A percentile compares a stretch with the other conserved stretches of the same genome.
phyloP scores from a whole-genome alignment of 768 basidiomycete species.

The Lactifluus pinguis region DNA sequence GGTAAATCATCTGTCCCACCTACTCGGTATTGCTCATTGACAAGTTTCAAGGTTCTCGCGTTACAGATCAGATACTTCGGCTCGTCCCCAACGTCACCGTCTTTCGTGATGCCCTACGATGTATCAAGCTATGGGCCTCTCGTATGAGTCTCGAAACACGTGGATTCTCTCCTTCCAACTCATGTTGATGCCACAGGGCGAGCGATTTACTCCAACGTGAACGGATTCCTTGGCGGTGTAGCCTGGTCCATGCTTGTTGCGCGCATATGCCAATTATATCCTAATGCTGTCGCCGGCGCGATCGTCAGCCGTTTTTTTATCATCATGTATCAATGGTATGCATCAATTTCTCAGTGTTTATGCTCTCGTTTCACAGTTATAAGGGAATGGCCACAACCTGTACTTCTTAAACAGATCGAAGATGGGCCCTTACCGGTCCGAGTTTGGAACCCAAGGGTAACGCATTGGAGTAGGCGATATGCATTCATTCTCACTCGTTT shows the following conservation, averaged over 20 bases:
- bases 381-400: slow-evolving; percentile 98
- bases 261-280: slow-evolving; percentile 97
- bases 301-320: slow-evolving; percentile 98
- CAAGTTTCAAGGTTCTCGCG: slow-evolving; percentile 65
- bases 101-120: slow-evolving; percentile 89
- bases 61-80: slow-evolving; percentile 91
- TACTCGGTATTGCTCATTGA: slow-evolving; percentile 1
- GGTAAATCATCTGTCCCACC: slow-evolving; percentile 36
- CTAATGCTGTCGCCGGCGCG: slow-evolving; percentile 86
- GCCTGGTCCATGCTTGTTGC: slow-evolving; percentile 99
- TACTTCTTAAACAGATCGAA: slow-evolving; percentile 94
- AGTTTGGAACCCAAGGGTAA: slow-evolving; percentile 96
- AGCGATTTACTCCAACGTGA: slow-evolving; percentile 97
- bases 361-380: neutral
- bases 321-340: slow-evolving; percentile 95
- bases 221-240: slow-evolving; percentile 95
- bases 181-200: slow-evolving; percentile 43
- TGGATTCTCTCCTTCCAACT: neutral
- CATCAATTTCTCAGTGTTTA: slow-evolving; percentile 2
- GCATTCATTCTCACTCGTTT: neutral
- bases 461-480: neutral
- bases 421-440: slow-evolving; percentile 87
- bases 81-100: slow-evolving; percentile 91
- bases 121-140: slow-evolving; percentile 97
- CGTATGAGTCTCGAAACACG: slow-evolving; percentile 40